Evolutionary conservation across 768 basidiomycete species (phyloP).

Genomic region (Russula abietina): DNA sequence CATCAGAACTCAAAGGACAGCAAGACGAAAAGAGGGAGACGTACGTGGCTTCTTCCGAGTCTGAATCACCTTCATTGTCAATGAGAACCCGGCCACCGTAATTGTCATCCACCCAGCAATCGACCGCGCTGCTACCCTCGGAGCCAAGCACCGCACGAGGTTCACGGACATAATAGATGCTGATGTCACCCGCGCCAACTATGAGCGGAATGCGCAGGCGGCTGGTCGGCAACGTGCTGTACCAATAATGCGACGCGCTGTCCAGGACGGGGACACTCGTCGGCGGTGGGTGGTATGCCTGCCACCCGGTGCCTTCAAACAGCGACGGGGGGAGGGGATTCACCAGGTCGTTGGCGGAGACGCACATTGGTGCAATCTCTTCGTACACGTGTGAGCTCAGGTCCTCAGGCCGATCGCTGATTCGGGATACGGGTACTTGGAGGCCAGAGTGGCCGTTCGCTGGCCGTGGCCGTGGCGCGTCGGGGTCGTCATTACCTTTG

Average conservation of each 20-base stretch:
- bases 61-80: slow-evolving; percentile 67
- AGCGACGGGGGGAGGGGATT: slow-evolving; percentile 93
- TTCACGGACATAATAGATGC: slow-evolving; percentile 82
- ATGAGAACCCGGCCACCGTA: slow-evolving; percentile 67
- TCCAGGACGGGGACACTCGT: slow-evolving; percentile 42
- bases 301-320: slow-evolving; percentile 94
- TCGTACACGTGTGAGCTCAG: slow-evolving; percentile 48
- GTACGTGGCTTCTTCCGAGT: slow-evolving; percentile 59
- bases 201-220: slow-evolving; percentile 77
- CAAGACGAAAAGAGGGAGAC: slow-evolving; percentile 29
- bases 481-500: slow-evolving; percentile 41
- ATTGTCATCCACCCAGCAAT: slow-evolving; percentile 99
- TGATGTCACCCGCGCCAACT: slow-evolving; percentile 86
- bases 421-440: slow-evolving; percentile 65
- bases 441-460: slow-evolving; percentile 27
- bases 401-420: slow-evolving; percentile 55
- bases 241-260: slow-evolving; percentile 82
- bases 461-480: slow-evolving; percentile 23
- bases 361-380: slow-evolving; percentile 89
- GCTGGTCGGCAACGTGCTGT: slow-evolving; percentile 79
- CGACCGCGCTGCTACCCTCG: slow-evolving; percentile 56
- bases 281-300: slow-evolving; percentile 58
- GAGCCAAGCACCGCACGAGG: slow-evolving; percentile 48
- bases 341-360: slow-evolving; percentile 94
- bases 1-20: not conserved